Evolutionary conservation across 1,284 basidiomycete species (phyloP).

Genomic region (Ustilago shanxiensis): DNA sequence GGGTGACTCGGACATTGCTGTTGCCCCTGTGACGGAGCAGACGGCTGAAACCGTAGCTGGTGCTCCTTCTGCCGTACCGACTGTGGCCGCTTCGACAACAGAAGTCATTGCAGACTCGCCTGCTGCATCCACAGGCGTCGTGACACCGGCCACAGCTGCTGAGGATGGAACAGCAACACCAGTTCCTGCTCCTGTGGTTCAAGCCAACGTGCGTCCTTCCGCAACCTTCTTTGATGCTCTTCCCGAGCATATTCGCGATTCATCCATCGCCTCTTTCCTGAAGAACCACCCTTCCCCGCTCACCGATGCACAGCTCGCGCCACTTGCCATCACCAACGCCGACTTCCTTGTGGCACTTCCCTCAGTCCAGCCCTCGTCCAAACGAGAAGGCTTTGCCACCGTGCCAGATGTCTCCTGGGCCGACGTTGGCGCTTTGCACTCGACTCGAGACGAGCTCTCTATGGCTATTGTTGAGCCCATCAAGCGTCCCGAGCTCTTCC

Average conservation of each 20-base stretch:
- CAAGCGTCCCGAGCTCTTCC: constrained; percentile 87
- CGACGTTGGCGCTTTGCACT: constrained; percentile 91
- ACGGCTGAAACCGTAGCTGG: not conserved
- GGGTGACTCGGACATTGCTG: constrained; percentile 24
- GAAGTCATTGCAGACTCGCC: constrained; percentile 13
- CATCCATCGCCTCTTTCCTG: constrained; percentile 90
- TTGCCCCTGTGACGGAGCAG: not conserved
- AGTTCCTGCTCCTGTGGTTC: not conserved
- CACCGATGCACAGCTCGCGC: constrained; percentile 80
- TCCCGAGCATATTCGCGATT: constrained; percentile 71
- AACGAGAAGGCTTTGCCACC: constrained; percentile 96
- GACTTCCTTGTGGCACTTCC: constrained; percentile 81
- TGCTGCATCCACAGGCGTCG: constrained; percentile 15
- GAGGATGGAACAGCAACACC: constrained; percentile 25
- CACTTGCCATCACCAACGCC: constrained; percentile 80
- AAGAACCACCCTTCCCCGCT: constrained; percentile 85
- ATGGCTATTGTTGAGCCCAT: constrained; percentile 99
- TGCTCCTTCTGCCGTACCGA: constrained; percentile 4
- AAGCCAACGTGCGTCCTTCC: constrained; percentile 43
- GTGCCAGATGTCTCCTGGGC: constrained; percentile 95
- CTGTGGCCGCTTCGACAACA: not conserved
- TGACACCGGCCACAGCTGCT: constrained; percentile 14
- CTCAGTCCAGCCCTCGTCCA: constrained; percentile 92
- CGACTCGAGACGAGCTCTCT: constrained; percentile 88
- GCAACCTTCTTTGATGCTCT: constrained; percentile 62